A percentile compares a stretch with the other conserved stretches of the same genome.
Conservation (phyloP, 169 alveolate species). For the Plasmodium vinckei region DNA sequence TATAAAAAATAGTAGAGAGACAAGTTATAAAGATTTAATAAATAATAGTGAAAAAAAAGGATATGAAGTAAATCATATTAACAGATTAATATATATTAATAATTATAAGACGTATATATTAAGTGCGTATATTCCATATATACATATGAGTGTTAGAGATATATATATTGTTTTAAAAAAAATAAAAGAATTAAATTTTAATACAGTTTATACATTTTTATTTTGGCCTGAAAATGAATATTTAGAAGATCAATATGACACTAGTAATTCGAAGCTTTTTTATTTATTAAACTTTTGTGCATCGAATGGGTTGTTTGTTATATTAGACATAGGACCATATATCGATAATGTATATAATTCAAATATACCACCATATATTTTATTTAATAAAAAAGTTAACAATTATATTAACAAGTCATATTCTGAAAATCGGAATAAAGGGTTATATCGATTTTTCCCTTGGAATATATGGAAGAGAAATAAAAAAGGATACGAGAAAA, state of each 20-base stretch:
- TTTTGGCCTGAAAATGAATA: constrained; percentile 77
- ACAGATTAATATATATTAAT: constrained; percentile 65
- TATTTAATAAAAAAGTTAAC: constrained; percentile 41
- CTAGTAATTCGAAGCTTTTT: constrained; percentile 50
- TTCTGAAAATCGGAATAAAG: constrained; percentile 5
- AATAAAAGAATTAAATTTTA: constrained; percentile 72
- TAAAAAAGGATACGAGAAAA: neutral
- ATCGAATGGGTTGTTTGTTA: constrained; percentile 73
- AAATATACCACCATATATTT: constrained; percentile 69
- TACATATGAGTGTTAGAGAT: constrained; percentile 75
- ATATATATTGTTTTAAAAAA: constrained; percentile 66
- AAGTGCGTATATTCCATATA: constrained; percentile 74
- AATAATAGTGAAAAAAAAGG: neutral
- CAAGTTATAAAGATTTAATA: neutral
- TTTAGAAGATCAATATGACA: constrained; percentile 68
- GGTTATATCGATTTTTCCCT: neutral
- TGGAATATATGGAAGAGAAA: constrained; percentile 8
- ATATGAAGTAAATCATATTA: constrained; percentile 53
- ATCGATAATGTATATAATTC: constrained; percentile 58
- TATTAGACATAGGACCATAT: constrained; percentile 74
- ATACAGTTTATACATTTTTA: constrained; percentile 74
- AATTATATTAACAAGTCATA: constrained; percentile 29
- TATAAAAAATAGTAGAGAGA: constrained; percentile 17
- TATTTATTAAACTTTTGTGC: constrained; percentile 72
- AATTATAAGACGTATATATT: constrained; percentile 46